Base-by-base conservation (phyloP, 2,329 filamentous ascomycete species). In the Leptoxyphium fumago region DNA sequence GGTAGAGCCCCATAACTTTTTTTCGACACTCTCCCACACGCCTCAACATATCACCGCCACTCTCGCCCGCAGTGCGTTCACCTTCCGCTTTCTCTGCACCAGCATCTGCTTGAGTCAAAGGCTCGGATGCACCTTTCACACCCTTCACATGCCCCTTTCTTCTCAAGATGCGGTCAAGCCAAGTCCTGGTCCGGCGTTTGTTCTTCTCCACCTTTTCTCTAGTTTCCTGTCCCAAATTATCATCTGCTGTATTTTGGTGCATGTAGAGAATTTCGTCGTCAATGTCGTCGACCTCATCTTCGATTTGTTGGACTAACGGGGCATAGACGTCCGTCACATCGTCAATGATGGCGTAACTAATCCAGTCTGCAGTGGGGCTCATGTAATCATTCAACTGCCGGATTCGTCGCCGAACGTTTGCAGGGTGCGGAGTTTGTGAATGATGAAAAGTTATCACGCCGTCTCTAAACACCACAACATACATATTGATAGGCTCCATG, bases 251-350 rank as follows among this genome's bases (percentile, higher is more conserved):
- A 5, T 65, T 61, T 4, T 81, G 80, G 59, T 95, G 88, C 50
- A 95, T 74, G 52, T 77, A 74, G 43, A 98, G 68, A 51, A 98
- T 95, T 15, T 77, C 79, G 52, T 95, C 89, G 57, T 98, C 91
- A 51, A 98, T 96, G 46, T 94, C 84, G 60, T 98, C 91, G 10
- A 96, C 91, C 61, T 98, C 89, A 40, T 94, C 81, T 62, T 98
- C 91, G 42, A 98, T 94, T 18, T 75, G 78, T 55, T 94, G 83
- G 45, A 98, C 95, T 40, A 96, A 69, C 0, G 91, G 91, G 5
- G 82, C 84, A 58, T 95, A 98, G 2, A 87, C 88, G 61, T 98
- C 91, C 5, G 91, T 98, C 54, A 98, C 94, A 60, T 98, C 91
- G 64, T 98, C 91, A 50, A 96, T 95, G 52, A 95, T 83, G 40